Base-by-base conservation (phyloP, 345 rosid genomes). In the Firmiana major region DNA sequence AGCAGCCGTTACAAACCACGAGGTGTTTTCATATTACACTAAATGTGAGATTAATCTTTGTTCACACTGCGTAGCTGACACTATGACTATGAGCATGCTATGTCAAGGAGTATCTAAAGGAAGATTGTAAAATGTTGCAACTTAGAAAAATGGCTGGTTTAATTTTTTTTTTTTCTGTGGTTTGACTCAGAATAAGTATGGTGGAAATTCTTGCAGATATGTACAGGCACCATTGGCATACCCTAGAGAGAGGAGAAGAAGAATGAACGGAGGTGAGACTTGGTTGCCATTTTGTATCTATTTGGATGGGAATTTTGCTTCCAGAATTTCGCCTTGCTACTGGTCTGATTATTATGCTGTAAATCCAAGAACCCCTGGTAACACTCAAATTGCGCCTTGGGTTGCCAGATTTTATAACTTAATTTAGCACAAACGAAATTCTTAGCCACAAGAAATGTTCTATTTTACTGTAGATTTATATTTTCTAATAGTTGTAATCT, bases 221-320 rank as follows among this genome's bases (percentile, higher is more conserved):
- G 84, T 88, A 26, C 94, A 90, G 81, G 90, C 94, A 65, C 92
- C 94, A n/a, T 31, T 87, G 82, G 92, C 92, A 12, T 90, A 87
- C 78, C 94, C 92, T 26, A 79, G 88, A 77, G 94, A 90, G 76
- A 80, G 90, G 81, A 86, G 81, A 73, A 86, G 87, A 75, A 82
- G 88, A 74, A 87, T 88, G 92, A 90, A 90, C 43, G 94, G 92
- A 0, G 94, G 90, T 40, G 88, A 87, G 71, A 58, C 79, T 49
- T 84, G 89, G 92, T 79, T 90, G 12, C 94, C 94, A 59, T 87
- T 81, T 74, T 85, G 90, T 73, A n/a, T 88, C 19, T 87, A 83
- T 79, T 79, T 81, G 5, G 75, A 85, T 68, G 89, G 86, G 6
- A 51, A 81, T n/a, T 84, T 87, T 21, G 43, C 88, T 53, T 87